Base-by-base conservation (phyloP, 495 filamentous ascomycete genomes). In the Cryomyces minteri region DNA sequence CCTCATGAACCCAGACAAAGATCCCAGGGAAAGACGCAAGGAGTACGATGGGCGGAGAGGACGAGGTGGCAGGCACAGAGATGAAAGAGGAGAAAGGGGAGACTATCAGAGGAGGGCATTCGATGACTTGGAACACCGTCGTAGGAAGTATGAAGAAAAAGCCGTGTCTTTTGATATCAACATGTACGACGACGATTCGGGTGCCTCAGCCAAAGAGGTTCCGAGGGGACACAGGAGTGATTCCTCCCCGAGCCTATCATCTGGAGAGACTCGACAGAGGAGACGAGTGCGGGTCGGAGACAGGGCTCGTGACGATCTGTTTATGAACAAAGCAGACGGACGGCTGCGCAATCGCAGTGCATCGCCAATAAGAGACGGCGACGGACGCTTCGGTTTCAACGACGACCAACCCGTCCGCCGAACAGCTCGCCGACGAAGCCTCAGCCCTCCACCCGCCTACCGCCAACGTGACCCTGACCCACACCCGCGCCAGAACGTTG, bases 1-100 rank as follows among this genome's bases (percentile, higher is more conserved):
- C 57, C 73, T 94, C 6, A 70, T 90, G 54, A 79, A 98, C 53
- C 86, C 87, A 0, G 79, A 92, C 50, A 76, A 87, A 54, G 87
- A 94, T 54, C 86, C 83, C 2, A 73, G 79, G 38, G 84, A 92
- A 59, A 70, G 76, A 39, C 65, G 77, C 48, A 40, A 48, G 39
- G 29, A 28, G 32, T 12, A 25, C 8, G 40, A 43, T 14, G 8
- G 9, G 12, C 40, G 64, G 40, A 67, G 69, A 36, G 67, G 63
- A 43, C 72, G 75, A 45, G 66, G 74, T 25, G 32, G 48, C 5
- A 11, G 55, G 32, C 31, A 40, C 10, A 29, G 10, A n/a, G 8
- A 8, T 28, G 29, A 38, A 43, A 73, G 73, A 14, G 65, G 73
- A 14, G 65, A 72, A 6, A 73, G 82, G 45, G 73, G 72, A 9